Conservation (phyloP, 768 basidiomycete species). For the Leccinum longicurvipes region DNA sequence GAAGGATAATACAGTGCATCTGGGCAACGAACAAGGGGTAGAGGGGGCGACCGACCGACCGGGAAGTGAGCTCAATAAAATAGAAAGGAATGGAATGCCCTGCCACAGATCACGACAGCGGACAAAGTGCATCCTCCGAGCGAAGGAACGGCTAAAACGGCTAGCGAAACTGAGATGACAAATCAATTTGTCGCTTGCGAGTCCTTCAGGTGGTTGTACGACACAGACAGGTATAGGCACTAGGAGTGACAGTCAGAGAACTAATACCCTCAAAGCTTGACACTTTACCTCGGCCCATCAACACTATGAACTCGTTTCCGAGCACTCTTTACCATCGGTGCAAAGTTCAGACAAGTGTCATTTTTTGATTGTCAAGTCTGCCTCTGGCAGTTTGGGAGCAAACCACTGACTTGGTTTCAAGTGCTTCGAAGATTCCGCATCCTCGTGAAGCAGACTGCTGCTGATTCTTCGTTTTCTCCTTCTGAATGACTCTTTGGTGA, state of each 20-base stretch:
- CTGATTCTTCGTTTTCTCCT: too few species aligned
- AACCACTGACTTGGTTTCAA: neutral
- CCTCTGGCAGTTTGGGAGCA: neutral
- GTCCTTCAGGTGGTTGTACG: neutral
- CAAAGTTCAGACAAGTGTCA: neutral
- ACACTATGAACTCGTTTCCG: too few species aligned
- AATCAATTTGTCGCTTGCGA: neutral
- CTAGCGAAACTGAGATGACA: neutral
- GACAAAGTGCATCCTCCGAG: neutral
- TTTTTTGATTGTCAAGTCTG: neutral
- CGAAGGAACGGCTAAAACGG: neutral
- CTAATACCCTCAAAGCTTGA: too few species aligned
- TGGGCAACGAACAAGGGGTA: neutral
- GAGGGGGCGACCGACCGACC: neutral
- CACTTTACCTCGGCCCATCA: too few species aligned
- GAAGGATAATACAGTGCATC: neutral
- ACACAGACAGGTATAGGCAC: too few species aligned
- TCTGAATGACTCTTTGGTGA: too few species aligned
- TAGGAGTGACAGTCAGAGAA: too few species aligned
- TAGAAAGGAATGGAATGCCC: neutral
- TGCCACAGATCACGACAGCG: neutral
- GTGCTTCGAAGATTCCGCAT: neutral
- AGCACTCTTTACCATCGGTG: neutral
- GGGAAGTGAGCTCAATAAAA: neutral
- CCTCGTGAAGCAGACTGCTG: too few species aligned